phyloP scores from a whole-genome alignment of 1,284 basidiomycete genomes.

The Cutaneotrichosporon cyanovorans region DNA sequence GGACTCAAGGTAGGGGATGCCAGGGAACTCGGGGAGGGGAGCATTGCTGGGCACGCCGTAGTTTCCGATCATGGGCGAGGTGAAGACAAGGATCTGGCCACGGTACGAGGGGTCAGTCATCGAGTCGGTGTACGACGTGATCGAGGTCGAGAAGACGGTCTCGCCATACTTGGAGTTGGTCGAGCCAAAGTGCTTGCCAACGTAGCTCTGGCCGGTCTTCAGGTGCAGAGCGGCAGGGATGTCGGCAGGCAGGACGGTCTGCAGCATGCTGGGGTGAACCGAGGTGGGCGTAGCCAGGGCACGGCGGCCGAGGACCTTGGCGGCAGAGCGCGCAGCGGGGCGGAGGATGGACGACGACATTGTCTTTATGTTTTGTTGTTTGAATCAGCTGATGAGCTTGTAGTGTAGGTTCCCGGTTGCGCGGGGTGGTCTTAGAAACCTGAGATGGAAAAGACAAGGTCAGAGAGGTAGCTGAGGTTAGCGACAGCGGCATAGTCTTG shows the following conservation, averaged over 20 bases:
- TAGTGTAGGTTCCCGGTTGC: neutral
- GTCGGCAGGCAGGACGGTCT: constrained; percentile 35
- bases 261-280: constrained; percentile 21
- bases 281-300: constrained; percentile 18
- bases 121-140: constrained; percentile 98
- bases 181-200: constrained; percentile 82
- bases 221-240: constrained; percentile 82
- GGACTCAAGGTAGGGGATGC: constrained; percentile 87
- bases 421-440: constrained; percentile 12
- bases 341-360: constrained; percentile 20
- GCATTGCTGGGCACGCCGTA: constrained; percentile 91
- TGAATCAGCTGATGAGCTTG: neutral
- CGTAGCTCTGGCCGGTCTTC: constrained; percentile 87
- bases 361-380: constrained; percentile 1
- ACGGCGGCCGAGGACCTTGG: constrained; percentile 10
- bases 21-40: constrained; percentile 67
- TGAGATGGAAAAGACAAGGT: constrained; percentile 39
- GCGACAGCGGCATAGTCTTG: too few species aligned
- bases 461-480: constrained; percentile 40
- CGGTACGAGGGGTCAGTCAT: constrained; percentile 99
- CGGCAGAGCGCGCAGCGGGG: constrained; percentile 8
- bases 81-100: constrained; percentile 96
- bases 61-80: constrained; percentile 95
- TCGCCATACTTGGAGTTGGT: constrained; percentile 86
- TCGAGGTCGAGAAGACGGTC: constrained; percentile 97